These are phyloP conservation scores for Corymbia calophylla DNA, from an alignment of 441 rosid genomes.

Conservation along the genomic window DNA sequence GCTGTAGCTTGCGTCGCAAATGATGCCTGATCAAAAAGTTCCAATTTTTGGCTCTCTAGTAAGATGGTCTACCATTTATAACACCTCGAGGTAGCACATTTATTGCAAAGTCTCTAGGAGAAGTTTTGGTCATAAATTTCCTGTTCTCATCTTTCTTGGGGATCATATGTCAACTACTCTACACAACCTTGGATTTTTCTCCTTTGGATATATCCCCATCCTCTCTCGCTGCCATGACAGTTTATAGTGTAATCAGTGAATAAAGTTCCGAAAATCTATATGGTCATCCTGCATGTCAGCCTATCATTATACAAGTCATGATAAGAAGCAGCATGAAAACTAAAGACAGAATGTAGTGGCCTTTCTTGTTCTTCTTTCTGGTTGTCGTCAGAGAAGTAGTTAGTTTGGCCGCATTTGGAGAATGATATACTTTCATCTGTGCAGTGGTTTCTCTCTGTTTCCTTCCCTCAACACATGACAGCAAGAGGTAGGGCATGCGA, in stretches of 20 bases:
- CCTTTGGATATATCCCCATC: not conserved
- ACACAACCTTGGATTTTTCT: not conserved
- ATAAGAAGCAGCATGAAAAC: not conserved
- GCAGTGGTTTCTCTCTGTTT: not conserved
- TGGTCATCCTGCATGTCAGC: not conserved
- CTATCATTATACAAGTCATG: not conserved
- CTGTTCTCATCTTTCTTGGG: not conserved
- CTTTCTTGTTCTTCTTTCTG: not conserved
- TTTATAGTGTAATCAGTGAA: not conserved
- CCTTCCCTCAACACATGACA: not conserved
- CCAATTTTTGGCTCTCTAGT: not conserved
- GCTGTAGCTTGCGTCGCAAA: not conserved
- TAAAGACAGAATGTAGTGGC: not conserved
- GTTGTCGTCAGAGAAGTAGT: not conserved
- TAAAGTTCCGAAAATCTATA: not conserved
- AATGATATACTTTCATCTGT: not conserved
- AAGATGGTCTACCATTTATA: not conserved
- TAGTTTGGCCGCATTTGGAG: not conserved
- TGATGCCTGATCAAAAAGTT: not conserved
- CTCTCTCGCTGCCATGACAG: not conserved
- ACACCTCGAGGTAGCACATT: not conserved
- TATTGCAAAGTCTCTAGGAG: not conserved
- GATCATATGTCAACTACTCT: not conserved
- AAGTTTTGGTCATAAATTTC: not conserved
- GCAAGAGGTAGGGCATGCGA: not conserved